Conservation (phyloP, 495 filamentous ascomycete species). For the Xylaria castorea region DNA sequence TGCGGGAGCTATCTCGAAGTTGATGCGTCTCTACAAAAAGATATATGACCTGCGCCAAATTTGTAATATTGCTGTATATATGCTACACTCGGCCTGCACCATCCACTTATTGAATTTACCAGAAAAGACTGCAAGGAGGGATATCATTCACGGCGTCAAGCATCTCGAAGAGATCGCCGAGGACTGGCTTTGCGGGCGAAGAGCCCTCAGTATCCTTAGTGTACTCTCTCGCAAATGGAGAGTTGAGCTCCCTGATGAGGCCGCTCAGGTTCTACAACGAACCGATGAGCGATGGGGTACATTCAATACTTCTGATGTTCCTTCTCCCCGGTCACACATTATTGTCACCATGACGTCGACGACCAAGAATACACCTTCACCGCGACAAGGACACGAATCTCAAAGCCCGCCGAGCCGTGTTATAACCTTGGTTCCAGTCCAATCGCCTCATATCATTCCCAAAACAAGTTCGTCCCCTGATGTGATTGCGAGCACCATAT, state of each 20-base stretch:
- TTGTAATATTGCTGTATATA: slow-evolving; percentile 94
- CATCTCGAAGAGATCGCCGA: slow-evolving; percentile 96
- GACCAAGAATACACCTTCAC: slow-evolving; percentile 25
- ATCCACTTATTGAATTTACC: slow-evolving; percentile 93
- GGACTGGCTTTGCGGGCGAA: slow-evolving; percentile 87
- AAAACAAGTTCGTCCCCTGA: slow-evolving; percentile 25
- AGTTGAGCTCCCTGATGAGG: slow-evolving; percentile 85
- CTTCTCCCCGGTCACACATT: slow-evolving; percentile 52
- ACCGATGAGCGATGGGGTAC: slow-evolving; percentile 61
- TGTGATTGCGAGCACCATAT: slow-evolving; percentile 27
- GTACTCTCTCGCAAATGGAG: slow-evolving; percentile 89
- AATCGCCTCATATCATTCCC: slow-evolving; percentile 31
- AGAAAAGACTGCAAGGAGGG: slow-evolving; percentile 84
- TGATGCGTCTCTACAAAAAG: slow-evolving; percentile 91
- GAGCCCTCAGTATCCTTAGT: slow-evolving; percentile 84
- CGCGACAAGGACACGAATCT: slow-evolving; percentile 5
- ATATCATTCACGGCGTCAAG: slow-evolving; percentile 88
- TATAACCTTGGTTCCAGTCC: slow-evolving; percentile 31
- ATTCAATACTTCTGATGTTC: slow-evolving; percentile 63
- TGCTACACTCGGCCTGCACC: slow-evolving; percentile 89
- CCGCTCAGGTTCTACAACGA: slow-evolving; percentile 71
- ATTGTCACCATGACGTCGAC: slow-evolving; percentile 36
- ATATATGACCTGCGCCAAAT: slow-evolving; percentile 90
- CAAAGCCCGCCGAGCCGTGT: slow-evolving; percentile 13
- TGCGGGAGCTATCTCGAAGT: slow-evolving; percentile 85